These are phyloP conservation scores for Nannochloropsis gaditana DNA, from an alignment of 108 stramenopile species.

Conservation along the genomic window DNA sequence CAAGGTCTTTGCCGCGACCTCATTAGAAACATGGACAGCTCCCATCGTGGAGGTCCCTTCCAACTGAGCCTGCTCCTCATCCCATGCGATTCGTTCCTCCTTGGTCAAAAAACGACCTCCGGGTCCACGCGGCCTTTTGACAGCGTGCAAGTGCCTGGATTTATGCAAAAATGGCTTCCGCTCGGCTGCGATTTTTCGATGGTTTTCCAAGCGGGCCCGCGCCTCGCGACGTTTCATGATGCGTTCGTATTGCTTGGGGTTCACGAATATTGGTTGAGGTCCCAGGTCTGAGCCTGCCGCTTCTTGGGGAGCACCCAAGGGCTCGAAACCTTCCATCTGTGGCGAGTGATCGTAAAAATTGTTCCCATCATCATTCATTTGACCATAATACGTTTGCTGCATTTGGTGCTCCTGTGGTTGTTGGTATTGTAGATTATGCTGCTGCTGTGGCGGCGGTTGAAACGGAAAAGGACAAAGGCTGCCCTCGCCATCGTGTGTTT, in stretches of 20 bases:
- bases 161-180: constrained; percentile 69
- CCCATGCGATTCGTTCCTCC: constrained; percentile 38
- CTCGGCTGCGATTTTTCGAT: constrained; percentile 34
- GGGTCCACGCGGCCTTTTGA: constrained; percentile 71
- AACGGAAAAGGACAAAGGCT: no score
- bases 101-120: constrained; percentile 76
- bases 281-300: constrained; percentile 14
- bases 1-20: no score
- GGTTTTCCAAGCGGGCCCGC: constrained; percentile 62
- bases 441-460: neutral
- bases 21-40: no score
- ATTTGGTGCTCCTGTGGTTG: constrained; percentile 26
- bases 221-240: constrained; percentile 73
- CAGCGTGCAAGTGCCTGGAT: constrained; percentile 69
- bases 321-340: neutral
- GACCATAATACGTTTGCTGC: constrained; percentile 24
- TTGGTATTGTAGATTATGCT: constrained; percentile 27
- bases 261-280: constrained; percentile 66
- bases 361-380: constrained; percentile 21
- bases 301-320: constrained; percentile 5
- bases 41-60: neutral
- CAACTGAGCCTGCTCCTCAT: constrained; percentile 16
- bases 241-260: constrained; percentile 71
- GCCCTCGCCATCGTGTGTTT: no score
- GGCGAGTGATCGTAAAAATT: constrained; percentile 4